Percentiles rank a stretch among this genome's conserved stretches.
These are phyloP conservation scores for Eimeria praecox DNA, from an alignment of 169 alveolate genomes.

Conservation along the genomic window DNA sequence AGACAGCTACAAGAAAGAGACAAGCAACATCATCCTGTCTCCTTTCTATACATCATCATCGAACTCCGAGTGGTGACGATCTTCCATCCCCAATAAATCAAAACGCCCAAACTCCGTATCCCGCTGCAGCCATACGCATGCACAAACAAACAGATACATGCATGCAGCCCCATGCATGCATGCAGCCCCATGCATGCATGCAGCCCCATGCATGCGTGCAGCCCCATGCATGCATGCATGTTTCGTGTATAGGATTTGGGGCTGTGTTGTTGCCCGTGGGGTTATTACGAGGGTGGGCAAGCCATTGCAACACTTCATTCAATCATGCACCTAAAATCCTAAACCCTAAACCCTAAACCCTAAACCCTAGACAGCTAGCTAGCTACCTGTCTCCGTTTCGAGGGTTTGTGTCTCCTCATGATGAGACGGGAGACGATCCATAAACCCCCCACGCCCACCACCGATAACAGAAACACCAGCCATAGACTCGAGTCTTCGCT, in stretches of 20 bases:
- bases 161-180: slow-evolving; percentile 31
- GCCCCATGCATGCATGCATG: slow-evolving; percentile 16
- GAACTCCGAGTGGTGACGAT: slow-evolving; percentile 11
- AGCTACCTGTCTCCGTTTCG: neutral
- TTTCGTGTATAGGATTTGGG: neutral
- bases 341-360: no score
- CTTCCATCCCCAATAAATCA: slow-evolving; percentile 25
- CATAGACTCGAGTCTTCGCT: neutral
- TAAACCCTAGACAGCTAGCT: no score
- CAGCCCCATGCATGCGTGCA: slow-evolving; percentile 5
- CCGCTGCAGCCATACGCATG: slow-evolving; percentile 18
- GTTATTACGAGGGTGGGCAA: no score
- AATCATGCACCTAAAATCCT: no score
- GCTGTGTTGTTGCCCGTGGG: neutral
- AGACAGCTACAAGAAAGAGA: neutral
- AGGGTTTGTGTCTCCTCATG: neutral
- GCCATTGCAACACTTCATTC: no score
- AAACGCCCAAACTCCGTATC: slow-evolving; percentile 22
- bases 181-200: slow-evolving; percentile 20
- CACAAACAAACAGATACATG: neutral
- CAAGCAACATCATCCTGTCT: no score
- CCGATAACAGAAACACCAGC: neutral
- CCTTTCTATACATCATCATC: slow-evolving; percentile 27
- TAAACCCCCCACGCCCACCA: slow-evolving; percentile 4
- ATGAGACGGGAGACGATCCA: neutral